phyloP scores from a whole-genome alignment of 805 yeast species.

The Zygoascus biomembranicola region DNA sequence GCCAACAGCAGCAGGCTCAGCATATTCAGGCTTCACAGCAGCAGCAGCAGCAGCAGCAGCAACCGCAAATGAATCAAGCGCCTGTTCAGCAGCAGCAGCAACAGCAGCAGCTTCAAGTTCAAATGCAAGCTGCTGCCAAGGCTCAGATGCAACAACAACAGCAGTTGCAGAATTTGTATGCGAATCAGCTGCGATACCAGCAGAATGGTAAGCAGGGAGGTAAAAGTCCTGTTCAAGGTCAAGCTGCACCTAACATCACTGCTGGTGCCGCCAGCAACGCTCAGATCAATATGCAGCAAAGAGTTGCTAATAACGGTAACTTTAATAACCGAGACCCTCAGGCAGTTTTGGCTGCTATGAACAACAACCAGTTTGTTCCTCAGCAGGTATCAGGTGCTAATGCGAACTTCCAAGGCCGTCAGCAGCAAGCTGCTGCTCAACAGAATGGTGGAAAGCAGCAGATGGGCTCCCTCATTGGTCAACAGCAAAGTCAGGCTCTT shows the following conservation, averaged over 20 bases:
- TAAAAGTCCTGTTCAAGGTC: conserved; percentile 1
- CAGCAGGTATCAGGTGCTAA: not conserved
- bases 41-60: conserved; percentile 18
- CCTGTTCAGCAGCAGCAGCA: conserved; percentile 13
- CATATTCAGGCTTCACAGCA: conserved; percentile 20
- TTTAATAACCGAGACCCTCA: not conserved
- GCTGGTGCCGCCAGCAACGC: conserved; percentile 3
- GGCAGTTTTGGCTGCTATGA: not conserved
- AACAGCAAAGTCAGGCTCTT: not conserved
- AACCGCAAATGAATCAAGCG: conserved; percentile 17
- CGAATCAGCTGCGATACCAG: conserved; percentile 19
- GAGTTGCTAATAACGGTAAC: not conserved
- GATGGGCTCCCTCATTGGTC: not conserved
- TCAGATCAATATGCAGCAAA: conserved; percentile 2
- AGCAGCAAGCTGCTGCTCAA: not conserved
- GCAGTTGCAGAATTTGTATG: conserved; percentile 12
- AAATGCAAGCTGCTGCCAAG: not conserved
- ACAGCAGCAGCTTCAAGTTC: conserved; percentile 18
- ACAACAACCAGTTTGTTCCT: conserved; percentile 2
- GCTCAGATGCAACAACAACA: conserved; percentile 15
- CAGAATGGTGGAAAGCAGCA: not conserved
- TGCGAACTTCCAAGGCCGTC: conserved; percentile 2
- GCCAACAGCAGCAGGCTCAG: conserved; percentile 19
- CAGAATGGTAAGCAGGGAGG: not conserved
- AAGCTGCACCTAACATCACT: conserved; percentile 1